Percentiles rank a stretch among this genome's conserved stretches.
Evolutionary conservation across 768 basidiomycete species (phyloP).

Genomic region (Suillus variegatus): DNA sequence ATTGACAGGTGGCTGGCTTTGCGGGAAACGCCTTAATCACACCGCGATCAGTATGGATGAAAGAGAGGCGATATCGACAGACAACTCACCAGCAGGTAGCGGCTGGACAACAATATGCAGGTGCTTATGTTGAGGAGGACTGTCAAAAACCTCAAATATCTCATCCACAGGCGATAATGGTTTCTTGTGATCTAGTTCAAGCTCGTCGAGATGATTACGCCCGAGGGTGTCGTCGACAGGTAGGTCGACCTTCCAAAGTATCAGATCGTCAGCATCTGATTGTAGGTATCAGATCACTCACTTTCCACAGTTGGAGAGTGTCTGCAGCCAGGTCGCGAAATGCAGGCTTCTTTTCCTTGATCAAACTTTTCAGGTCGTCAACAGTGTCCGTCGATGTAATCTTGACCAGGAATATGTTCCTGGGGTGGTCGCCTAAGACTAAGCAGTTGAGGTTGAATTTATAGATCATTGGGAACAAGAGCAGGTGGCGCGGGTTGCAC

Average conservation of each 20-base stretch:
- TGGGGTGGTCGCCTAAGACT: neutral
- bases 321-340: neutral
- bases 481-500: too few species aligned
- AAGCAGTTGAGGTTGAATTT: neutral
- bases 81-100: too few species aligned
- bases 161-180: neutral
- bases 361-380: neutral
- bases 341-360: neutral
- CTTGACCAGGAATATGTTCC: neutral
- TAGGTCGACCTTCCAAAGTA: neutral
- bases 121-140: neutral
- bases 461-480: too few species aligned
- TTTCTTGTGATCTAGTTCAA: neutral
- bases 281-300: neutral
- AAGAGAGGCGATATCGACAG: too few species aligned
- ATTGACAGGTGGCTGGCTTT: neutral
- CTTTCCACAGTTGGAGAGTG: neutral
- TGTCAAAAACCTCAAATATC: neutral
- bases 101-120: neutral
- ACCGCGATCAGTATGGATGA: too few species aligned
- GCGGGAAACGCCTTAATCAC: too few species aligned
- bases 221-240: neutral
- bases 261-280: neutral
- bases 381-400: neutral
- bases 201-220: neutral